Base-by-base conservation (phyloP, 2,329 filamentous ascomycete species). In the Xylariaceae sp. region DNA sequence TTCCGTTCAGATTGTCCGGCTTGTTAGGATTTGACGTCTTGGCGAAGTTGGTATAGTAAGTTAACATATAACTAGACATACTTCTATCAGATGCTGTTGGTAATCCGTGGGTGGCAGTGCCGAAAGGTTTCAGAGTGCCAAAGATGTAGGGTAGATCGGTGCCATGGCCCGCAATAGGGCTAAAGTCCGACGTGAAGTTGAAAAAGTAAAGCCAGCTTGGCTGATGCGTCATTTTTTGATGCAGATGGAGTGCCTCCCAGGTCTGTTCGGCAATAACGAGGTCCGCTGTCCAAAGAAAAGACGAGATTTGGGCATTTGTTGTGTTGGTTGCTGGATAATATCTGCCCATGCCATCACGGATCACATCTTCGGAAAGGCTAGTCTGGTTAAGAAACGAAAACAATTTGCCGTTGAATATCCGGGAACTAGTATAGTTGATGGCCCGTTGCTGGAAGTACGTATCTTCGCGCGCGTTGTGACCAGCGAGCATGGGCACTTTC, bases 11-110 rank as follows among this genome's bases (percentile, higher is more conserved):
- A 22, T 6, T 17, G 9, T 11, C 30, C 12, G 30, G 42, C 30
- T 6, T 6, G 30, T 44, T 44, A 31, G 42, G 42, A 22, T 44
- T 17, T 17, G 9, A 22, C 12, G 42, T 33, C 42, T 44, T 44
- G 12, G 42, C 19, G 30, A 44, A 44, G 30, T 44, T 44, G 30
- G 42, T 44, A 22, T 30, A 44, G 17, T 44, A 44, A 7, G 42
- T 31, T 17, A 44, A 33, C 22, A 44, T n/a, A n/a, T n/a, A n/a
- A n/a, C n/a, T n/a, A n/a, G n/a, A n/a, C n/a, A n/a, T n/a, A 11
- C 11, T 19, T 31, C 22, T 32, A 14, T 19, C 42, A 22, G 30
- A 44, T 14, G 12, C 22, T 30, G 14, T 9, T 9, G n/a, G 17
- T 44, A 22, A 6, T 35, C 42, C 22, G 42, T 11, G 41, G 12